These are phyloP conservation scores for Fusarium nelsonii DNA, from an alignment of 2,329 filamentous ascomycete genomes.

Conservation along the genomic window DNA sequence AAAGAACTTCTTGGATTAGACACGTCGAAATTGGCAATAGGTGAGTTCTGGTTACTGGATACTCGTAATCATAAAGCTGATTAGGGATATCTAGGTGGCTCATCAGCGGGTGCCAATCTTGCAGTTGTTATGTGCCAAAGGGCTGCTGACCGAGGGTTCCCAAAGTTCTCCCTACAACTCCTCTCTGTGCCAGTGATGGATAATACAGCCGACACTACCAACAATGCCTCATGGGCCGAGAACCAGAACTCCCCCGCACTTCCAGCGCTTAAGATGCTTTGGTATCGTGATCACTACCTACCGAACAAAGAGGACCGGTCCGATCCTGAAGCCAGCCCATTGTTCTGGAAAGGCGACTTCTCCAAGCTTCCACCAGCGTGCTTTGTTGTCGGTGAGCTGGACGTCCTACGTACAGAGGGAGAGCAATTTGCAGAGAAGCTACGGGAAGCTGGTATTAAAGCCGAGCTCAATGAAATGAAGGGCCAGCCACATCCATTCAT, in stretches of 20 bases:
- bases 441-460: neutral
- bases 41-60: neutral
- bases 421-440: slow-evolving; percentile 18
- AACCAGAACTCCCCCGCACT: neutral
- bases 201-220: slow-evolving; percentile 4
- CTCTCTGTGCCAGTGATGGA: slow-evolving; percentile 23
- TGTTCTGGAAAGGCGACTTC: slow-evolving; percentile 15
- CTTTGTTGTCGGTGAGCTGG: slow-evolving; percentile 19
- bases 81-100: neutral
- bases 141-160: slow-evolving; percentile 2
- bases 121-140: slow-evolving; percentile 27
- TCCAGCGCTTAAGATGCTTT: slow-evolving; percentile 17
- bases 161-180: slow-evolving; percentile 12
- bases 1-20: neutral
- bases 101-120: slow-evolving; percentile 18
- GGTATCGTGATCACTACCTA: slow-evolving; percentile 17
- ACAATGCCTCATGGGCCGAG: slow-evolving; percentile 15
- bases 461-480: slow-evolving; percentile 13
- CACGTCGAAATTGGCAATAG: neutral
- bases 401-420: slow-evolving; percentile 2
- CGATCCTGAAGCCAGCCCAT: neutral
- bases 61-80: neutral
- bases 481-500: slow-evolving; percentile 24
- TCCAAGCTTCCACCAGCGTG: slow-evolving; percentile 13
- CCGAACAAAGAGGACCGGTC: neutral